These are phyloP conservation scores for Cadophora malorum DNA, from an alignment of 2,329 filamentous ascomycete species.

Conservation along the genomic window DNA sequence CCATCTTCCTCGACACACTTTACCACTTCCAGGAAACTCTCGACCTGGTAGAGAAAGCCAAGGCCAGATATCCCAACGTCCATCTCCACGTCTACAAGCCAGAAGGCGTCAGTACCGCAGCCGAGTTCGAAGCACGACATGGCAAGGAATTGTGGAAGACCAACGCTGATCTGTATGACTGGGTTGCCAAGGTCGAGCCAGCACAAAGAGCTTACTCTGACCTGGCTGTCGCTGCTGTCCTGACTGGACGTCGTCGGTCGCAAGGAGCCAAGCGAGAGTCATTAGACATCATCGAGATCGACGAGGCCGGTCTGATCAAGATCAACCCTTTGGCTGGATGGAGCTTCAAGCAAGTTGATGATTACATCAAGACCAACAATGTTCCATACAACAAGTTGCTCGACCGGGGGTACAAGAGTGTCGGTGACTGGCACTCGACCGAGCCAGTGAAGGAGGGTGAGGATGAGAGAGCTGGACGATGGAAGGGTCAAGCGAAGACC, in stretches of 20 bases:
- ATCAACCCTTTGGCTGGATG: conserved; percentile 97
- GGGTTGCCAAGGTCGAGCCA: conserved; percentile 96
- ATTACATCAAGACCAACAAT: conserved; percentile 83
- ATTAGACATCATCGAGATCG: conserved; percentile 90
- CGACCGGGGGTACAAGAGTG: conserved; percentile 94
- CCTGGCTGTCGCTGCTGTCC: conserved; percentile 84
- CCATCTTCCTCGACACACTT: conserved; percentile 84
- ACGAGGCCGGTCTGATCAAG: conserved; percentile 89
- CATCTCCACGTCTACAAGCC: conserved; percentile 92
- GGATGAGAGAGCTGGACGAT: conserved; percentile 93
- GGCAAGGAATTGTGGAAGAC: conserved; percentile 85
- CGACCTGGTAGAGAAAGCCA: conserved; percentile 75
- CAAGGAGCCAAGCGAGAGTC: conserved; percentile 92
- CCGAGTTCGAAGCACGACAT: conserved; percentile 82
- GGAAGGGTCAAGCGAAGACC: conserved; percentile 95
- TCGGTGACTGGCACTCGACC: conserved; percentile 98
- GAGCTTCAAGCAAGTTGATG: conserved; percentile 87
- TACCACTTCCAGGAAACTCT: conserved; percentile 84
- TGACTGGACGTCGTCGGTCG: conserved; percentile 89
- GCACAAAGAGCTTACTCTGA: conserved; percentile 89
- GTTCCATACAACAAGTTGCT: conserved; percentile 95
- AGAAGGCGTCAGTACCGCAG: conserved; percentile 71
- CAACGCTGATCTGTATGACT: conserved; percentile 92
- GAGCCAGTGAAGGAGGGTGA: conserved; percentile 88
- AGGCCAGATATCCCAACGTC: conserved; percentile 76